Conservation (phyloP, 2,329 filamentous ascomycete genomes). For the Aciculosporium take region DNA sequence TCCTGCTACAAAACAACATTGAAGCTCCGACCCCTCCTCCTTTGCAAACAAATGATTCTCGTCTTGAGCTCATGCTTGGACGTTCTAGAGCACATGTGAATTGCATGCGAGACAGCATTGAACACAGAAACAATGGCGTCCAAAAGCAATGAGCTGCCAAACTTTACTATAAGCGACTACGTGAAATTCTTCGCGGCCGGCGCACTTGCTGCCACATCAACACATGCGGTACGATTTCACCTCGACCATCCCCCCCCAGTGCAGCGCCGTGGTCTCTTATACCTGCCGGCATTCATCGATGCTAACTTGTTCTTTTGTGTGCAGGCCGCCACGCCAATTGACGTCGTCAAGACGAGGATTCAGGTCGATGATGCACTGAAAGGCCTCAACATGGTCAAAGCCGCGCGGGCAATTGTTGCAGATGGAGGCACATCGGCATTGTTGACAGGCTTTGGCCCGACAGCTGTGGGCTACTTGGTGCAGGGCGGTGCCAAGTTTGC, state of each 20-base stretch:
- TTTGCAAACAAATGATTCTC: not conserved
- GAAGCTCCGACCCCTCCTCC: not conserved
- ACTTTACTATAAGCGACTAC: constrained; percentile 30
- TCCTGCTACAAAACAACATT: not conserved
- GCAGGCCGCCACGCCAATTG: constrained; percentile 39
- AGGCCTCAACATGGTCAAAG: constrained; percentile 69
- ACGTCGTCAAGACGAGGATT: constrained; percentile 81
- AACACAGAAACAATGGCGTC: constrained; percentile 12
- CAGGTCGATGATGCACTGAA: constrained; percentile 79
- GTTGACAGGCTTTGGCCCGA: constrained; percentile 72
- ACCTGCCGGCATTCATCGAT: too few relatives aligned
- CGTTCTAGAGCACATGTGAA: not conserved
- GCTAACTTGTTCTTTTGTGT: constrained; percentile 2
- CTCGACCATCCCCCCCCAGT: not conserved
- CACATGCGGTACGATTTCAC: constrained; percentile 30
- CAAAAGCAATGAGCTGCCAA: constrained; percentile 20
- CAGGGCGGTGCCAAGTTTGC: constrained; percentile 86
- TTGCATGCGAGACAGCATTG: not conserved
- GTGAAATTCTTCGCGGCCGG: constrained; percentile 39
- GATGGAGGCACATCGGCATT: constrained; percentile 69
- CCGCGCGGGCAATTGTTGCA: constrained; percentile 62
- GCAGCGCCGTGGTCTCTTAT: too few relatives aligned
- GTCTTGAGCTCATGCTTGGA: not conserved
- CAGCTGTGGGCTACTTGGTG: constrained; percentile 75
- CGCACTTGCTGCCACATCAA: constrained; percentile 36